Base-by-base conservation (phyloP, 441 rosid species). In the Pelargonium australe region DNA sequence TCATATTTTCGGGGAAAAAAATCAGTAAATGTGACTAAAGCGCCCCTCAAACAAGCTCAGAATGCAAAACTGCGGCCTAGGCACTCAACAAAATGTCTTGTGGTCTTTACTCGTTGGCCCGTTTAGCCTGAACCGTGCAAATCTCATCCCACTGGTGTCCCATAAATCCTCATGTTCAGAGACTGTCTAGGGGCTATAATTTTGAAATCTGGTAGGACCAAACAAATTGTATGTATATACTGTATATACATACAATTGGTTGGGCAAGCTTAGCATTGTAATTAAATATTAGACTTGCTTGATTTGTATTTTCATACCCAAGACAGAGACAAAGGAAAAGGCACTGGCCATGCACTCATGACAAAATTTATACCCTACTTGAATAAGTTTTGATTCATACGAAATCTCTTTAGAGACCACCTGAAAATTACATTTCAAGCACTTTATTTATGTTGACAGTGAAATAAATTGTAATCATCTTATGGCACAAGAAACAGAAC, bases 311-410 rank as follows among this genome's bases (percentile, higher is more conserved):
- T 41, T 31, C 7, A 58, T 31, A 14, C 49, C 12, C n/a, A 63
- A 12, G 19, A 3, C 14, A 69, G 16, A 58, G 62, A 45, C 66
- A 64, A 64, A 72, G 70, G 65, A 31, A 66, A 70, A 72, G 34
- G 70, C 66, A 20, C 9, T n/a, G 31, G 61, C 47, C 43, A 17
- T 11, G 58, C 65, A 66, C 60, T 60, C 66, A 11, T 44, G 3
- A 16, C 47, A 57, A 66, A 57, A 1, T 37, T 43, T 72, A 60
- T 60, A 65, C 70, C 49, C 62, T 13, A 12, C 63, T 47, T 16
- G 5, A 31, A 61, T 0, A 47, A 14, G 49, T 61, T 63, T 63
- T 25, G 60, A 25, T 62, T 69, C 66, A 44, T 34, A 40, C 64
- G 34, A 44, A 40, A 28, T 34, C 25, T 28, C 10, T 16, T 11